A percentile compares a stretch with the other conserved stretches of the same genome.
Evolutionary conservation across 2,329 filamentous ascomycete species (phyloP).

Genomic region (Aspergillus quadricinctus): DNA sequence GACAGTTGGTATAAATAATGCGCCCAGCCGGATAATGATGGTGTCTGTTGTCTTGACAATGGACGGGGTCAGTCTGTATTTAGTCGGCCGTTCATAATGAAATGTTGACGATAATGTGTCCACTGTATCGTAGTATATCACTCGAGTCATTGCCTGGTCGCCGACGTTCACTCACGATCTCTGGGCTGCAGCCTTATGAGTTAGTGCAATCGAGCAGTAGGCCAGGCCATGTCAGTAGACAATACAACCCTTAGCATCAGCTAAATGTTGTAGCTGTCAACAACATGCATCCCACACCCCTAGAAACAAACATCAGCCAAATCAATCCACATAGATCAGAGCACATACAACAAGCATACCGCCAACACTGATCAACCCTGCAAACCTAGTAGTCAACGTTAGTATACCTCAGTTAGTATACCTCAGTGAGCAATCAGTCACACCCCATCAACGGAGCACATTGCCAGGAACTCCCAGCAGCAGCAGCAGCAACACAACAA

Average conservation of each 20-base stretch:
- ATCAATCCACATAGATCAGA: background rate
- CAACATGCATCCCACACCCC: background rate
- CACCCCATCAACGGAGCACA: background rate
- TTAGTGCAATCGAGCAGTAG: background rate
- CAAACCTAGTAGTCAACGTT: background rate
- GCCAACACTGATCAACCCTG: background rate
- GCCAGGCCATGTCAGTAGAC: background rate
- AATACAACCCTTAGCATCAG: background rate
- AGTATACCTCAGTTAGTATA: background rate
- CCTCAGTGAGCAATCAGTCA: background rate
- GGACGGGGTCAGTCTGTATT: constrained; percentile 2
- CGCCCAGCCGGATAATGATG: constrained; percentile 6
- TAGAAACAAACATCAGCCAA: background rate
- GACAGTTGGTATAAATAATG: constrained; percentile 1
- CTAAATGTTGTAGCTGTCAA: background rate
- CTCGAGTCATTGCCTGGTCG: background rate
- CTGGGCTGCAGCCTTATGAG: constrained; percentile 2
- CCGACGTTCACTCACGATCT: too few species aligned
- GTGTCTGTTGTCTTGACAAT: constrained; percentile 5
- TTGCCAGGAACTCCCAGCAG: background rate
- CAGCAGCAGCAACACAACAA: too few species aligned
- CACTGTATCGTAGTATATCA: background rate
- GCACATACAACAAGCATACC: background rate
- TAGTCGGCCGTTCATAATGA: background rate
- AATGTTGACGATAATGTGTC: background rate